A percentile compares a stretch with the other conserved stretches of the same genome.
These are phyloP conservation scores for Aspergillaceae sp. DNA, from an alignment of 2,329 filamentous ascomycete genomes.

Conservation along the genomic window DNA sequence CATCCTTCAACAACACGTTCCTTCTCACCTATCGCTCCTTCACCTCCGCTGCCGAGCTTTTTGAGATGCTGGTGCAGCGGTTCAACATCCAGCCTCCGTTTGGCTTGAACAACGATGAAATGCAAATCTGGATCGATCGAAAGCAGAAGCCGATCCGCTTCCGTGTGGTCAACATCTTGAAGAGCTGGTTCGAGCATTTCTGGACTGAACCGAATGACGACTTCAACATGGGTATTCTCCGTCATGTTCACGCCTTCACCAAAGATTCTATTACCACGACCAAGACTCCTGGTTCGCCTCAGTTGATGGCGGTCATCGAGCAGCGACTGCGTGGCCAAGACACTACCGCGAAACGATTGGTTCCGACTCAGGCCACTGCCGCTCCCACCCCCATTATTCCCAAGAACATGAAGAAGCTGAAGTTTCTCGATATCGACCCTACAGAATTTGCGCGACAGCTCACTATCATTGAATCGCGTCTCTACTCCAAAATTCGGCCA, in stretches of 20 bases:
- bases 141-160: constrained; percentile 96
- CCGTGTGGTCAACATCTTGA: constrained; percentile 92
- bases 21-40: constrained; percentile 94
- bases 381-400: constrained; percentile 85
- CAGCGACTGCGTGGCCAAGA: constrained; percentile 84
- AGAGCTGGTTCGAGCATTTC: constrained; percentile 96
- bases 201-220: constrained; percentile 96
- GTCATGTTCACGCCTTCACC: constrained; percentile 82
- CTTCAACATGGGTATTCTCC: constrained; percentile 75
- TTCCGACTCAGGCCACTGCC: constrained; percentile 75
- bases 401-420: constrained; percentile 99
- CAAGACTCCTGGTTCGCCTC: constrained; percentile 79
- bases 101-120: constrained; percentile 65
- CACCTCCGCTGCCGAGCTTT: constrained; percentile 79
- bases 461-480: constrained; percentile 88
- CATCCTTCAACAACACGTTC: constrained; percentile 95
- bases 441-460: constrained; percentile 95
- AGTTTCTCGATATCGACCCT: constrained; percentile 93
- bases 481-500: constrained; percentile 93
- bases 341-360: constrained; percentile 71
- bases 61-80: constrained; percentile 82
- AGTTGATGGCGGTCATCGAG: constrained; percentile 78
- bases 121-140: constrained; percentile 78
- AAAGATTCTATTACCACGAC: constrained; percentile 87
- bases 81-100: constrained; percentile 89